Conservation (phyloP, 2,329 filamentous ascomycete species). For the Metarhizium rileyi region DNA sequence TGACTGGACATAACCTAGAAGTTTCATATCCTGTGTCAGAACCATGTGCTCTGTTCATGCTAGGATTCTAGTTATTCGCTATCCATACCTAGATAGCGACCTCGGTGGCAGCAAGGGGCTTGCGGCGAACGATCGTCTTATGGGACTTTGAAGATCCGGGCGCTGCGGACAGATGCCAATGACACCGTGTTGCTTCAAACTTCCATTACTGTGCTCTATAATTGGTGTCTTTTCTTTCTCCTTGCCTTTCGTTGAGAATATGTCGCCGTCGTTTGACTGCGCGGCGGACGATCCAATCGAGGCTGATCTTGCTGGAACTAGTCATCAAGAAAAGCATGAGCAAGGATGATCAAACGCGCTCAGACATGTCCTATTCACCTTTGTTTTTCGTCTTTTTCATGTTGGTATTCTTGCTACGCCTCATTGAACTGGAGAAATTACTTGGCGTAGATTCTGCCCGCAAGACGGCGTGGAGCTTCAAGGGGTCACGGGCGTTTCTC, state of each 20-base stretch:
- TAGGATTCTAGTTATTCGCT: not conserved
- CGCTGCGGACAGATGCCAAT: not conserved
- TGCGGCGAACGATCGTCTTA: constrained; percentile 2
- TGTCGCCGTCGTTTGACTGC: not conserved
- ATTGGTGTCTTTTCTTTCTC: not conserved
- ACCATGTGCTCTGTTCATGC: not conserved
- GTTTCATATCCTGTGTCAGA: not conserved
- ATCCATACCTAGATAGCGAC: constrained; percentile 3
- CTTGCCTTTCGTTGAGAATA: not conserved
- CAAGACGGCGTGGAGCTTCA: not conserved
- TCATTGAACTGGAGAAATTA: not conserved
- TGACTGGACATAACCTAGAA: not conserved
- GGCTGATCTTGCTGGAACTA: not conserved
- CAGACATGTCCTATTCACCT: not conserved
- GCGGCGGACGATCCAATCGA: not conserved
- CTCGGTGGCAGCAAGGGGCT: not conserved
- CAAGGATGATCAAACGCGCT: not conserved
- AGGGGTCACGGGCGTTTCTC: not conserved
- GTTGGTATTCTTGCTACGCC: not conserved
- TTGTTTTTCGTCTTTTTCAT: not conserved
- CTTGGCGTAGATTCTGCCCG: not conserved
- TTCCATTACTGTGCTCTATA: not conserved
- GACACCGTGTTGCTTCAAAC: not conserved
- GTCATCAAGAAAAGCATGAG: not conserved
- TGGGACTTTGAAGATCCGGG: constrained; percentile 3